Conservation (phyloP, 2,329 filamentous ascomycete genomes). For the Verticillium isaacii region DNA sequence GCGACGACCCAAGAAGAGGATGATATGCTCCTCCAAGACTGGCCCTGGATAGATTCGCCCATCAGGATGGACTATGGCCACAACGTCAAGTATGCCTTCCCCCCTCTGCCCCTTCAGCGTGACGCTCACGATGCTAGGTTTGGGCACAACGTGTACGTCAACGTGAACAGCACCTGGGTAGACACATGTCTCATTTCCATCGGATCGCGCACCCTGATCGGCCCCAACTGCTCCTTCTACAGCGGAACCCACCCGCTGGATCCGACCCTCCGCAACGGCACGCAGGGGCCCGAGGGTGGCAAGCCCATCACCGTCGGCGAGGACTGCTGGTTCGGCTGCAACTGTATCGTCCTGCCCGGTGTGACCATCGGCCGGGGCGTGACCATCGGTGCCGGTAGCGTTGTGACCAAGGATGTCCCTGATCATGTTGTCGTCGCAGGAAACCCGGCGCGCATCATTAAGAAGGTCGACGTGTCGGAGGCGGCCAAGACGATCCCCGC, state of each 20-base stretch:
- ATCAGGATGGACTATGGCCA: conserved; percentile 73
- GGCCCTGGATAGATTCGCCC: conserved; percentile 67
- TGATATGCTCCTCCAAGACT: conserved; percentile 55
- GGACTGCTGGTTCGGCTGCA: conserved; percentile 77
- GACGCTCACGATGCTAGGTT: conserved; percentile 33
- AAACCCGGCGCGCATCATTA: conserved; percentile 60
- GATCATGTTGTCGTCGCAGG: conserved; percentile 59
- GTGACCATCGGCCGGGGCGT: conserved; percentile 72
- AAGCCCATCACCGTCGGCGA: conserved; percentile 71
- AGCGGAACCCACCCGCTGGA: conserved; percentile 74
- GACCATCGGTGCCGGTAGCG: conserved; percentile 74
- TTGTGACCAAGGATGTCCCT: conserved; percentile 75
- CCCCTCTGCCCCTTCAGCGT: background rate
- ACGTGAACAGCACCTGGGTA: conserved; percentile 67
- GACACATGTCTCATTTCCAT: conserved; percentile 73
- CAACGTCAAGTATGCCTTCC: conserved; percentile 51
- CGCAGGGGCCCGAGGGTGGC: conserved; percentile 68
- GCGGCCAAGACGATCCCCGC: conserved; percentile 1
- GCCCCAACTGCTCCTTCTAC: conserved; percentile 73
- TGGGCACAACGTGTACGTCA: conserved; percentile 70
- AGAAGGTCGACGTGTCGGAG: conserved; percentile 28
- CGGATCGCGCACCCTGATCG: conserved; percentile 72
- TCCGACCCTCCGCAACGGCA: conserved; percentile 68
- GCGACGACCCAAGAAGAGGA: conserved; percentile 57
- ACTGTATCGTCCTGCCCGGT: conserved; percentile 66